Evolutionary conservation across 768 basidiomycete genomes (phyloP), one percentile per base, ranked within the genome.

Genomic region (Holtermanniella nyarrowii): DNA sequence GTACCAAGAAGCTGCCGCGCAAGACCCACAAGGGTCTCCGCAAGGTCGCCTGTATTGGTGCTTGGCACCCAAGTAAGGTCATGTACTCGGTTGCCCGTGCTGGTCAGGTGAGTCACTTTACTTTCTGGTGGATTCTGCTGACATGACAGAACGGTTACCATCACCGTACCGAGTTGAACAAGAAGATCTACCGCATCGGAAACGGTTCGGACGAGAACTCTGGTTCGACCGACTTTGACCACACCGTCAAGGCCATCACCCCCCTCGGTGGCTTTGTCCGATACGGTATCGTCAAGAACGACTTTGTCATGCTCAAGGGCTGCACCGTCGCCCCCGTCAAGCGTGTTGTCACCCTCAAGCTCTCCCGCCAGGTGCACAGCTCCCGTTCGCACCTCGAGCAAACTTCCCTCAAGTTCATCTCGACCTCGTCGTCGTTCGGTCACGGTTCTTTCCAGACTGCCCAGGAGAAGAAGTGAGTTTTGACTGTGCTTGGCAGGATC

Each of bases 41-140:
- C 74, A 97, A 99, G 79, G 95, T 99, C 58, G 93, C 93, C 48
- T 72, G 70, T 72, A 73, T 73, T 53, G 72, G 72, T 56, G 72
- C 70, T 60, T 72, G 69, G 70, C 70, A 73, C 52, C 70, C 68
- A 48, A 63, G 65, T 67, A 95, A 93, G 77, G 95, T 99, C 81
- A 97, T 97, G 93, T 97, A 89, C 83, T 91, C 90, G n/a, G 95
- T 99, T 66, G 95, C 91, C 56, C 91, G 95, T 79, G 91, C 95
- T 63, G 95, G 95, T 87, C 31, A 37, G 31, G 31, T 37, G 31
- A 16, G 31, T 37, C 16, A n/a, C n/a, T 37, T 37, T 37, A 16
- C 31, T 37, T 37, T 37, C 16, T 37, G 16, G 10, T 37, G 10
- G 7, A 16, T 16, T 16, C 16, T 37, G 31, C 31, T 37, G 10